Conservation (phyloP, 2,329 filamentous ascomycete species). For the Cladosporium sp. region DNA sequence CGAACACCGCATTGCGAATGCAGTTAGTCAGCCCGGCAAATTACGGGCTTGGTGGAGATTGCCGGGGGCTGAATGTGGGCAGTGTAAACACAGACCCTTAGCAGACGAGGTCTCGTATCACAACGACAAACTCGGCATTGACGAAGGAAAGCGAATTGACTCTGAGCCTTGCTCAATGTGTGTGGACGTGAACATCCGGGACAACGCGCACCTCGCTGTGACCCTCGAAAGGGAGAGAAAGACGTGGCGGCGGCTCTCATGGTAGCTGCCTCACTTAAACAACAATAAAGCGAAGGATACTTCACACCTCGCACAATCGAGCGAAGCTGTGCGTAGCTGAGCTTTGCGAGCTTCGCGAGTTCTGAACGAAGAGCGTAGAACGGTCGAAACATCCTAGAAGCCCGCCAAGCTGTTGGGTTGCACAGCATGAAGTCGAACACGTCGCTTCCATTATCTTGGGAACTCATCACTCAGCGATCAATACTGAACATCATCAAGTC, state of each 20-base stretch:
- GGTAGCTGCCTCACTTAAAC: background rate
- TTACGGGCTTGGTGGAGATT: background rate
- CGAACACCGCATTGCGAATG: background rate
- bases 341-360: background rate
- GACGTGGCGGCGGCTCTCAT: background rate
- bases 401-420: background rate
- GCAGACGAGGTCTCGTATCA: background rate
- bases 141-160: background rate
- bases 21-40: background rate
- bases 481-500: background rate
- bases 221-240: background rate
- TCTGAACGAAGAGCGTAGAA: background rate
- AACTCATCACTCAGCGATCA: background rate
- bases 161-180: background rate
- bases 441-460: background rate
- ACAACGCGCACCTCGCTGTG: background rate
- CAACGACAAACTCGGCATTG: no score
- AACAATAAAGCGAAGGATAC: background rate
- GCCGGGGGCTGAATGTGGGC: background rate
- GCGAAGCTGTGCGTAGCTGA: background rate
- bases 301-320: background rate
- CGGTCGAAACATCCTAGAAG: background rate
- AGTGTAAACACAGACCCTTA: background rate
- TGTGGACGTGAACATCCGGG: background rate
- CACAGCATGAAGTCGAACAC: background rate